Base-by-base conservation (phyloP, 2,329 filamentous ascomycete species). In the Chalara sp. region DNA sequence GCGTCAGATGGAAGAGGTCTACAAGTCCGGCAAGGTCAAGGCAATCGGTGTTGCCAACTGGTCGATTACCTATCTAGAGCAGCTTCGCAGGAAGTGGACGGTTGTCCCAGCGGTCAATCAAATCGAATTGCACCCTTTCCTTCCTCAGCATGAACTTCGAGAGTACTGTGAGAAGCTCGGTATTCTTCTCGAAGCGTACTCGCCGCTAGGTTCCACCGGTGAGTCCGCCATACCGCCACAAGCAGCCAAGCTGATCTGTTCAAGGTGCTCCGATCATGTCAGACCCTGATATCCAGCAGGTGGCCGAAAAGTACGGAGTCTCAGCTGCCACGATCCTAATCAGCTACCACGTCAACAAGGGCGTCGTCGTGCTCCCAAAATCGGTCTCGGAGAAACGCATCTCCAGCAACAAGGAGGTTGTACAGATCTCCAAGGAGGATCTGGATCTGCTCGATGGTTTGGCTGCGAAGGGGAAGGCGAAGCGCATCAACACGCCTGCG, bases 291-390 rank as follows among this genome's bases (percentile, higher is more conserved):
- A 53, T 81, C 77, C 65, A 81, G 51, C 74, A 79, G 68, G 70
- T 85, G 43, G 79, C 86, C 21, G 76, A 81, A 65, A 80, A 81
- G 69, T 78, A 81, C 61, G 72, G 78, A 39, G 75, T 76, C 32
- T 76, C 74, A 60, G 72, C 83, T 6, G 76, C 76, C 0, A 78
- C 78, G 0, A 72, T 89, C 5, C 70, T 89, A 50, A 67, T 89
- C 50, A 86, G 82, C 68, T 88, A 43, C 32, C 46, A 40, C 5
- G 82, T 87, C 13, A 43, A 37, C 43, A 47, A 82, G 49, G 83
- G 83, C 57, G 76, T 73, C 63, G 85, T 81, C n/a, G 85, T 88
- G 31, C 74, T 89, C 33, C 77, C 85, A 63, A 88, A 88, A 69
- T 86, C 82, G 12, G 30, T 32, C 12, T 42, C 46, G 10, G 10